Conservation (phyloP, 805 yeast genomes). For the Sugiyamaella chiloensis region DNA sequence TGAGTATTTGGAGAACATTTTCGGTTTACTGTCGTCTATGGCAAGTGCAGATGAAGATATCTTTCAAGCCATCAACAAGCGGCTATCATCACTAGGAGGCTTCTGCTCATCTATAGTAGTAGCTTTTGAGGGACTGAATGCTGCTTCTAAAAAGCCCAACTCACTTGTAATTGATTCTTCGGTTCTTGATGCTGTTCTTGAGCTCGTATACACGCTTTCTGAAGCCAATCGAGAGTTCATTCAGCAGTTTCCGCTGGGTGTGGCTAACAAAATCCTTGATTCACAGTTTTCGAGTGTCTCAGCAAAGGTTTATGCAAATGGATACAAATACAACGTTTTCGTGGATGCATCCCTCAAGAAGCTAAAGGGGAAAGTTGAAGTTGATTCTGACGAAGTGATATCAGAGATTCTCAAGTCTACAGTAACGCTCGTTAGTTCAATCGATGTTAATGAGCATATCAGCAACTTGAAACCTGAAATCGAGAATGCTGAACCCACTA, state of each 20-base stretch:
- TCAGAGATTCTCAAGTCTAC: constrained; percentile 19
- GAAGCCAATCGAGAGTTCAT: constrained; percentile 27
- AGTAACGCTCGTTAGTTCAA: constrained; percentile 10
- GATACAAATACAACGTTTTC: constrained; percentile 28
- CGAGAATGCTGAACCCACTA: constrained; percentile 23
- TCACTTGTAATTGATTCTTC: not conserved
- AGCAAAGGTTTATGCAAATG: constrained; percentile 29
- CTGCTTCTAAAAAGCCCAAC: not conserved
- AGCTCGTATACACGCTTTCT: constrained; percentile 31
- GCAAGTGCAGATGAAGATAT: constrained; percentile 64
- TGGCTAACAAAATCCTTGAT: not conserved
- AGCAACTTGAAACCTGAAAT: constrained; percentile 17
- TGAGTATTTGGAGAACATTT: constrained; percentile 69
- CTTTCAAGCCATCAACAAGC: constrained; percentile 37
- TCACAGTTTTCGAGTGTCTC: constrained; percentile 4
- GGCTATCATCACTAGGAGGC: constrained; percentile 23
- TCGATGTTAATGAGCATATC: constrained; percentile 17
- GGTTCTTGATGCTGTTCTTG: constrained; percentile 27
- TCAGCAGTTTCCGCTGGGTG: constrained; percentile 11
- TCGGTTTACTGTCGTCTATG: constrained; percentile 61
- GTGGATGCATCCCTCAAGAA: constrained; percentile 15
- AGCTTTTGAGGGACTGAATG: not conserved
- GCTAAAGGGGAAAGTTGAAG: constrained; percentile 8
- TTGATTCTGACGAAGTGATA: constrained; percentile 13
- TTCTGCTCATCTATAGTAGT: not conserved